Conservation (phyloP, 257 asterid species). For the Nicotiana benthamiana region DNA sequence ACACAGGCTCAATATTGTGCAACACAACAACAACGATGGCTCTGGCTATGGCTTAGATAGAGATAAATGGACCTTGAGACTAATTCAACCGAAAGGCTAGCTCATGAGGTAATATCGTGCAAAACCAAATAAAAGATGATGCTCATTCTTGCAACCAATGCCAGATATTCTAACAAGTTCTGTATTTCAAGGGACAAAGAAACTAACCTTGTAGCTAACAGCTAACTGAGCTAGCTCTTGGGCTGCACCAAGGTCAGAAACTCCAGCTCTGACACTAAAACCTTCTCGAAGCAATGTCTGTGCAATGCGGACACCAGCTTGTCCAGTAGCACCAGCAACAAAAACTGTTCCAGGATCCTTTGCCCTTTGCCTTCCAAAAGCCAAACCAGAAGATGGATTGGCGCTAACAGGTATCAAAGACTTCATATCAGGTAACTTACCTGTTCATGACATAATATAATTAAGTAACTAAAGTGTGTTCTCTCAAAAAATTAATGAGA, state of each 20-base stretch:
- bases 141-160: background rate
- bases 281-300: constrained; percentile 75
- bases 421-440: constrained; percentile 42
- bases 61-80: background rate
- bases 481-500: background rate
- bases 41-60: background rate
- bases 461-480: background rate
- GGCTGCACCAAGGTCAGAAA: constrained; percentile 73
- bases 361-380: constrained; percentile 41
- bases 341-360: constrained; percentile 88
- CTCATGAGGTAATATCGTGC: background rate
- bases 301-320: constrained; percentile 79
- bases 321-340: constrained; percentile 89
- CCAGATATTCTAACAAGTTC: background rate
- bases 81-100: background rate
- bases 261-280: constrained; percentile 91
- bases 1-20: background rate
- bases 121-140: background rate
- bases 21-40: background rate
- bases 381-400: constrained; percentile 48
- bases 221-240: constrained; percentile 90
- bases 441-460: background rate
- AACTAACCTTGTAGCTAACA: constrained; percentile 55
- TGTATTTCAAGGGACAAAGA: background rate
- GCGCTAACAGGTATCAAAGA: constrained; percentile 52